Evolutionary conservation across 306 rosid genomes (phyloP), one percentile per base, ranked within the genome.

Genomic region (Acmispon strigosus): DNA sequence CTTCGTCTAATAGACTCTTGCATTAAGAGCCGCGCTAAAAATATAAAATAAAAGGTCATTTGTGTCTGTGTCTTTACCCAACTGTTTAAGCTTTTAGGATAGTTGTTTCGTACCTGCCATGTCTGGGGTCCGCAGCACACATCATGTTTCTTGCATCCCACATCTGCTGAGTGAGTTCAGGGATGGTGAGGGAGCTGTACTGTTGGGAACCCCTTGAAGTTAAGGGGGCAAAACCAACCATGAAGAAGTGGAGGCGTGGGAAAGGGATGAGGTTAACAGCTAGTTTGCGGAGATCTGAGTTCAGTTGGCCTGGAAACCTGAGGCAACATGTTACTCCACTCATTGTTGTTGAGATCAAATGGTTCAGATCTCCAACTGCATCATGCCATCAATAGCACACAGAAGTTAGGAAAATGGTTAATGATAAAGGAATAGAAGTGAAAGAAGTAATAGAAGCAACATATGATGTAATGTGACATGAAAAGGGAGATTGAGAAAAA

Each of bases 271-370:
- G 75, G 22, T 78, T 78, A 18, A 78, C 83, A 0, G 83, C 96
- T 14, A 89, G 83, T 79, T 92, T 92, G 0, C 97, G 76, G 14
- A 92, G 97, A 69, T 92, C 97, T 0, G 97, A 92, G 84, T 92
- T 89, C 14, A 92, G 94, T 66, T 91, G 97, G 1, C 97, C 97
- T 0, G 96, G 97, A 72, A 91, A 91, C 3, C 97, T 87, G 14
- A 91, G 93, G 83, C 97, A 91, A 58, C 97, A 91, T 47, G 97
- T 91, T 6, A 89, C 96, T 77, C 96, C 97, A 61, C 97, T 91
- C 97, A 91, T 91, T 54, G 97, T 89, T 73, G 97, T 91, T 37
- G 97, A 91, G 48, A 91, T 91, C 89, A 91, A 69, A 59, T 91
- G 97, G 87, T 91, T 89, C 77, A 91, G 83, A 83, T 91, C 97